Evolutionary conservation across 2,329 filamentous ascomycete species (phyloP), one percentile per base, ranked within the genome.

Genomic region (Botrytis sinoallii): DNA sequence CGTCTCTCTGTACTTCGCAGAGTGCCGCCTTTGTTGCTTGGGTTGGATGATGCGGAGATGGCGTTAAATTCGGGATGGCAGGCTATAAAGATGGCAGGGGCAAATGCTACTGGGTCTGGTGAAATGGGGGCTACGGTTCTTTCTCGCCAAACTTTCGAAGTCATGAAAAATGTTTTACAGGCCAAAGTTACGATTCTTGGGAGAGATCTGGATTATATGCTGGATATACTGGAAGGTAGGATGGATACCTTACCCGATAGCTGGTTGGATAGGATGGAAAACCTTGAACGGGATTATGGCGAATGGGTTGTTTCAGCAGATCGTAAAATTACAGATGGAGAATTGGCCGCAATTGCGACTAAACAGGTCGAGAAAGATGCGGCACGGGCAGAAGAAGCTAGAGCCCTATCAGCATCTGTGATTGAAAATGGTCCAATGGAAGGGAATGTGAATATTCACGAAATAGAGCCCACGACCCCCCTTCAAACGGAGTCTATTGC

Each of bases 241-340:
- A 87, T 92, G 61, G 96, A 99, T 79, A 93, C 92, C 0, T 84
- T 99, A 16, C 96, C 96, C 0, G 92, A 97, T 59, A 82, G 85
- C 42, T 99, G 95, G 96, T 89, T 98, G 73, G 93, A 97, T 78
- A 88, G 91, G 7, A 91, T 98, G 84, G 96, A 98, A 81, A 83
- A 84, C 0, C 85, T 97, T 7, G 96, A 99, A 81, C 85, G 87
- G 18, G 88, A 91, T 44, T 97, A 95, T 82, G 89, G 90, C 12
- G 88, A 90, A 38, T 99, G 96, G 96, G 89, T 91, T 61, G 90
- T 92, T 66, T 87, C 91, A 66, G 94, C 93, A 46, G 93, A 97
- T 79, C 87, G 87, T 74, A 91, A 88, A 78, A 87, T 95, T n/a
- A 85, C 91, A 68, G 89, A 93, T 77, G 87, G 89, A 35, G 89